Base-by-base conservation (phyloP, 345 rosid species). In the Citrus hindsii region DNA sequence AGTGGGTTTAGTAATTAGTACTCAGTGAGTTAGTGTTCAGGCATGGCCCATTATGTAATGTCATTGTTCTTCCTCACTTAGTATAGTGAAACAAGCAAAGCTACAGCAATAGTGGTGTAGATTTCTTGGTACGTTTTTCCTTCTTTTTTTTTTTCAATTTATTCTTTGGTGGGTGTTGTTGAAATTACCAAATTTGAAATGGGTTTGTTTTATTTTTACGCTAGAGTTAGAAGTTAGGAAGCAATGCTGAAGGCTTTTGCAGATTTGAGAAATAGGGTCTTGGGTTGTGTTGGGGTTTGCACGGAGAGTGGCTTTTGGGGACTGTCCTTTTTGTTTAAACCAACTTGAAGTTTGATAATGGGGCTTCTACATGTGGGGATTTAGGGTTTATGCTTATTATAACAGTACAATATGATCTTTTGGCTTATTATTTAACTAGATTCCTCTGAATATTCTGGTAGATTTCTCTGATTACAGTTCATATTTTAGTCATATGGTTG, bases 241-340 rank as follows among this genome's bases (percentile, higher is more conserved):
- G 65, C 33, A 55, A 1, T 73, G 71, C 80, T 21, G 51, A 69
- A 79, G 38, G 62, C 53, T 30, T 76, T 53, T 70, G 73, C 71
- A 59, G 79, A 79, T 74, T 69, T 84, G 73, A 62, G 33, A 72
- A 73, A 77, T 32, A 70, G 64, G 46, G 78, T 79, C 81, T 85
- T 80, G 86, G 86, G 79, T 85, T 83, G 48, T 78, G 85, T 69
- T 71, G 81, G 74, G 83, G 66, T 85, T 83, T 80, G 73, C 88
- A 87, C 77, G 86, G 88, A 82, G 88, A 87, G 87, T 84, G 85
- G 86, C 86, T 83, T 80, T 79, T 80, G 91, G 91, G 80, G 75
- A 76, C 78, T 84, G 90, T 79, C 82, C 71, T 84, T 21, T n/a
- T 53, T 73, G 76, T 79, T 77, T 77, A 82, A 82, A 75, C 35